phyloP scores from a whole-genome alignment of 768 basidiomycete species.

The Infundibulicybe gibba region DNA sequence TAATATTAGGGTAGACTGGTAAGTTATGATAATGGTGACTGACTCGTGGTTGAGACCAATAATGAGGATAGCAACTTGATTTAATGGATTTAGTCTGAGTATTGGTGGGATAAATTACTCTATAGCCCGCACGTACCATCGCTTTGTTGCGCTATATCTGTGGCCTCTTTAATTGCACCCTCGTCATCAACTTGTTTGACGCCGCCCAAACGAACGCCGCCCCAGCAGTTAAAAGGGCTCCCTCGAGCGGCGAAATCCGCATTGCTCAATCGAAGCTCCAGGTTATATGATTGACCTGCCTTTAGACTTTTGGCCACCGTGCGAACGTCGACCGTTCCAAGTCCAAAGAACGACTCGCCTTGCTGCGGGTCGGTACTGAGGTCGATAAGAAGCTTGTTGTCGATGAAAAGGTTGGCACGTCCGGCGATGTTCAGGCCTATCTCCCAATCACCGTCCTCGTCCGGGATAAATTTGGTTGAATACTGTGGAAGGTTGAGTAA shows the following conservation, averaged over 20 bases:
- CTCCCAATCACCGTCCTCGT: conserved; percentile 50
- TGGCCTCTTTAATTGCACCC: conserved; percentile 37
- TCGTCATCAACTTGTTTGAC: conserved; percentile 28
- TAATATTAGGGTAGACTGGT: not conserved
- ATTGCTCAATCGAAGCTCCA: conserved; percentile 35
- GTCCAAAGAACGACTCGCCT: conserved; percentile 38
- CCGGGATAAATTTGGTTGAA: conserved; percentile 41
- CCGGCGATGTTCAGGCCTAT: conserved; percentile 44
- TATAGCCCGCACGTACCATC: conserved; percentile 38
- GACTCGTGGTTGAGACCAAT: conserved; percentile 55
- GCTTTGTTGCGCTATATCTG: conserved; percentile 29
- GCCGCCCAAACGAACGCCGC: conserved; percentile 35
- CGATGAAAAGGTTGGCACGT: conserved; percentile 46
- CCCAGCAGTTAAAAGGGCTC: conserved; percentile 33
- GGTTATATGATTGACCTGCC: conserved; percentile 34
- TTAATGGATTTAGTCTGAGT: not conserved
- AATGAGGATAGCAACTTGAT: conserved; percentile 41
- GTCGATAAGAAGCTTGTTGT: conserved; percentile 42
- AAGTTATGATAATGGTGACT: conserved; percentile 5
- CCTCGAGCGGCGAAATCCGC: conserved; percentile 28
- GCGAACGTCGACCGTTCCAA: conserved; percentile 12
- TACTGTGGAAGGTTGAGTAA: conserved; percentile 21
- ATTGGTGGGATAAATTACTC: too few species aligned
- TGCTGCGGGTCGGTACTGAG: conserved; percentile 33
- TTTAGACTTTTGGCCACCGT: conserved; percentile 31